Conservation (phyloP, 2,329 filamentous ascomycete species). For the Colletotrichum kahawae region DNA sequence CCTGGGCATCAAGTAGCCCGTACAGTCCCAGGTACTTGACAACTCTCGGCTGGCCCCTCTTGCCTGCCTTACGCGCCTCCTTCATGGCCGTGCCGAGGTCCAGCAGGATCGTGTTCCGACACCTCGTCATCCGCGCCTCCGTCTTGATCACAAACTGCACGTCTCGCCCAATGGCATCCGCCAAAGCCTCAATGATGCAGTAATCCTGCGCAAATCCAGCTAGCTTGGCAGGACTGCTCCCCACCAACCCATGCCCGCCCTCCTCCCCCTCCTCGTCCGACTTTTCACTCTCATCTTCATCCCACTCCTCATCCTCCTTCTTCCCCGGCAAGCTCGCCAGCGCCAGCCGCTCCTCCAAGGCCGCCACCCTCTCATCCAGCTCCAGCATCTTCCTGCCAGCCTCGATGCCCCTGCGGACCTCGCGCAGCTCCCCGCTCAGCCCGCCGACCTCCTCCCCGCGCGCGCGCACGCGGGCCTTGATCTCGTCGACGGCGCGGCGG, state of each 20-base stretch:
- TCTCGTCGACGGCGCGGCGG: constrained; percentile 77
- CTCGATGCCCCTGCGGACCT: constrained; percentile 68
- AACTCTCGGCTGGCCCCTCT: constrained; percentile 47
- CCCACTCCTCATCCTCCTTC: constrained; percentile 46
- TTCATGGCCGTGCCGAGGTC: constrained; percentile 57
- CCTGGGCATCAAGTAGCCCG: constrained; percentile 54
- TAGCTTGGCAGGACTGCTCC: constrained; percentile 53
- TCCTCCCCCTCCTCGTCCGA: constrained; percentile 33
- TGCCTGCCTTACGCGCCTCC: constrained; percentile 48
- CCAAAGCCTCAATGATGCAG: constrained; percentile 44
- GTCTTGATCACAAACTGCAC: constrained; percentile 55
- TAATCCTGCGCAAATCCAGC: constrained; percentile 51
- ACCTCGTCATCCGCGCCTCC: constrained; percentile 56
- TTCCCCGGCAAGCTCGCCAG: constrained; percentile 46
- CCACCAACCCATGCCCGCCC: constrained; percentile 37
- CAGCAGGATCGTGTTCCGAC: constrained; percentile 61
- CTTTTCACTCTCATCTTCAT: constrained; percentile 31
- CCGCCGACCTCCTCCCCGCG: constrained; percentile 66
- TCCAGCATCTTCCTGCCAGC: constrained; percentile 68
- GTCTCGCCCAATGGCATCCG: constrained; percentile 50
- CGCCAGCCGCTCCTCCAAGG: constrained; percentile 68
- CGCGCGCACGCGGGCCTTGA: constrained; percentile 69
- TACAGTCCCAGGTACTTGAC: constrained; percentile 61
- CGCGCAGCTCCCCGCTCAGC: constrained; percentile 70
- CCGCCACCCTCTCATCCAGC: constrained; percentile 64